These are phyloP conservation scores for Podosphaera fusca DNA, from an alignment of 2,329 filamentous ascomycete species.

Conservation along the genomic window DNA sequence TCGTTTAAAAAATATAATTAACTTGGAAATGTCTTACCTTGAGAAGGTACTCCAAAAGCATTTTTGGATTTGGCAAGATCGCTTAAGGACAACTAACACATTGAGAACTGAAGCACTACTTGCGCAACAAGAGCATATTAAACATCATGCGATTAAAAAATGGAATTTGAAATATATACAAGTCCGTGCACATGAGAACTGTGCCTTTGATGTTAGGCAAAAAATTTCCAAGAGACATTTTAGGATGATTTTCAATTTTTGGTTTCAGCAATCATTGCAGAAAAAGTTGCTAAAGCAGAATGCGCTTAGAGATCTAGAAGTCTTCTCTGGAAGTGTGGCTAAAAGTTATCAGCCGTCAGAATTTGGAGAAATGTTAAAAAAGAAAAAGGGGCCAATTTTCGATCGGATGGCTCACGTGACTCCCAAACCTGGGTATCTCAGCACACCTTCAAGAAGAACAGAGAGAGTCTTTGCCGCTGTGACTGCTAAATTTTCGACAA, in stretches of 20 bases:
- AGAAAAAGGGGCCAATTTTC: constrained; percentile 6
- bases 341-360: constrained; percentile 14
- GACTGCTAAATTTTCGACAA: constrained; percentile 20
- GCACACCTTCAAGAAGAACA: constrained; percentile 26
- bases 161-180: constrained; percentile 15
- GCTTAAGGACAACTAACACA: constrained; percentile 7
- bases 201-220: constrained; percentile 13
- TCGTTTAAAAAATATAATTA: constrained; percentile 10
- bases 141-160: constrained; percentile 12
- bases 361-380: constrained; percentile 11
- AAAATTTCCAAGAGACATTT: constrained; percentile 15
- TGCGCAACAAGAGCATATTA: constrained; percentile 12
- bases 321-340: constrained; percentile 2
- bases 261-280: constrained; percentile 12
- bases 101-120: constrained; percentile 12
- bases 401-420: constrained; percentile 8
- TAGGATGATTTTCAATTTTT: constrained; percentile 16
- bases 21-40: constrained; percentile 10
- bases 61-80: constrained; percentile 11
- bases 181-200: constrained; percentile 9
- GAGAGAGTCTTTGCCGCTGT: constrained; percentile 17
- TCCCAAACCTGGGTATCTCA: constrained; percentile 12
- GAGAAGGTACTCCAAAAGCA: constrained; percentile 10
- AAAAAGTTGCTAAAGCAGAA: constrained; percentile 6
- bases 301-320: constrained; percentile 4